Evolutionary conservation across 163 green algal genomes (phyloP).

Genomic region (Chlamydomonas reinhardtii): DNA sequence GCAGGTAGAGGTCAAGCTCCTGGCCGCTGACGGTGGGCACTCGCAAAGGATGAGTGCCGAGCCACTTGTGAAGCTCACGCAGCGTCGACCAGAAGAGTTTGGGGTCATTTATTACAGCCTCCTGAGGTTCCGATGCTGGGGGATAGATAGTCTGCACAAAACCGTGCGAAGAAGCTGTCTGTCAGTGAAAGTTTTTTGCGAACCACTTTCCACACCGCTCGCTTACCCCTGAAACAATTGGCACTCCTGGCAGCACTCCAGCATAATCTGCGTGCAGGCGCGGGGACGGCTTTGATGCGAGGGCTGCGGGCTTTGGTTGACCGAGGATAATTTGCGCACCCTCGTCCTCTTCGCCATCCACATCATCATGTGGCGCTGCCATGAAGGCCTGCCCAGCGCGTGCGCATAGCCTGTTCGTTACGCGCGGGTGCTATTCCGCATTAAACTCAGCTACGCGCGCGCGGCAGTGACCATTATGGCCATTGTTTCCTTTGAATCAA

Average conservation of each 20-base stretch:
- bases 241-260: not conserved
- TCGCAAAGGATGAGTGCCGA: conserved; percentile 16
- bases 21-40: conserved; percentile 9
- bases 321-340: too few species aligned
- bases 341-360: too few species aligned
- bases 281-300: not conserved
- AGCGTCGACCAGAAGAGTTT: conserved; percentile 29
- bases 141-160: not conserved
- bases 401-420: too few species aligned
- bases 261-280: not conserved
- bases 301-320: too few species aligned
- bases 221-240: not conserved
- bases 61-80: conserved; percentile 4
- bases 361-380: too few species aligned
- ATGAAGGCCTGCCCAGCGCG: too few species aligned
- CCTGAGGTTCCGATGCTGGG: not conserved
- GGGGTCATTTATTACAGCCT: not conserved
- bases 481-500: too few species aligned
- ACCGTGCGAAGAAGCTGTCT: too few species aligned
- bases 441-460: too few species aligned
- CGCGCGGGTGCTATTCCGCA: too few species aligned
- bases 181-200: too few species aligned
- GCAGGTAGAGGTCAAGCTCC: conserved; percentile 31
- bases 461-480: too few species aligned
- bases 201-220: not conserved